Percentiles rank a stretch among this genome's conserved stretches.
Evolutionary conservation across 768 basidiomycete species (phyloP).

Genomic region (Termitomyces sp.): DNA sequence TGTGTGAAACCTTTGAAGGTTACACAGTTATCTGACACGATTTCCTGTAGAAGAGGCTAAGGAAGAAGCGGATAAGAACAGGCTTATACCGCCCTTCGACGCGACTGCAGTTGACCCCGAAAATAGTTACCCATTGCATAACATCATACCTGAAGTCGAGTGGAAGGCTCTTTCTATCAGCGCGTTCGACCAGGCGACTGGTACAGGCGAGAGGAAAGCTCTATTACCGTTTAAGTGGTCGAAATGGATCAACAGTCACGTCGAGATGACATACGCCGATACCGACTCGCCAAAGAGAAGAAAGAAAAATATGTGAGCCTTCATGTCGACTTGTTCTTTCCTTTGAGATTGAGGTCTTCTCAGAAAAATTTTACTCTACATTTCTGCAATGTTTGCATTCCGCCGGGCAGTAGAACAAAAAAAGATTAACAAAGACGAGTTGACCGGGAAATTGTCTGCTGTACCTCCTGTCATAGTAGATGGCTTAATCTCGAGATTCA

Average conservation of each 20-base stretch:
- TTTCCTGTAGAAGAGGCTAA: slow-evolving; percentile 57
- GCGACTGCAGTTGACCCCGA: slow-evolving; percentile 58
- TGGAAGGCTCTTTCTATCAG: slow-evolving; percentile 64
- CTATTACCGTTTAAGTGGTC: slow-evolving; percentile 61
- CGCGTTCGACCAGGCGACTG: slow-evolving; percentile 47
- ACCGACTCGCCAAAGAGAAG: slow-evolving; percentile 44
- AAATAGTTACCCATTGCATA: slow-evolving; percentile 70
- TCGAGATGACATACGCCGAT: slow-evolving; percentile 37
- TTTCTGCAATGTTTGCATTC: slow-evolving; percentile 78
- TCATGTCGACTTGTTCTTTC: slow-evolving; percentile 20
- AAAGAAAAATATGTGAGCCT: slow-evolving; percentile 56
- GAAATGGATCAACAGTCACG: slow-evolving; percentile 67
- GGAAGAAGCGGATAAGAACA: slow-evolving; percentile 52
- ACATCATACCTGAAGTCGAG: slow-evolving; percentile 77
- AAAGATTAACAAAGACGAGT: slow-evolving; percentile 41
- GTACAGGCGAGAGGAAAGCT: slow-evolving; percentile 42
- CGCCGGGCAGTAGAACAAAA: slow-evolving; percentile 38
- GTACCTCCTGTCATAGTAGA: slow-evolving; percentile 68
- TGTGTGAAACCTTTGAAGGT: slow-evolving; percentile 24
- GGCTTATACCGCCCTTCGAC: slow-evolving; percentile 76
- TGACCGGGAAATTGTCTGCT: slow-evolving; percentile 51
- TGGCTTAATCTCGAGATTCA: slow-evolving; percentile 72
- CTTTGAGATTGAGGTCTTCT: neutral
- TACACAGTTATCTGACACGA: neutral
- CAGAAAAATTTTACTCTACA: slow-evolving; percentile 76